phyloP scores from a whole-genome alignment of 352 stramenopile species.

The Pythium phragmitis region DNA sequence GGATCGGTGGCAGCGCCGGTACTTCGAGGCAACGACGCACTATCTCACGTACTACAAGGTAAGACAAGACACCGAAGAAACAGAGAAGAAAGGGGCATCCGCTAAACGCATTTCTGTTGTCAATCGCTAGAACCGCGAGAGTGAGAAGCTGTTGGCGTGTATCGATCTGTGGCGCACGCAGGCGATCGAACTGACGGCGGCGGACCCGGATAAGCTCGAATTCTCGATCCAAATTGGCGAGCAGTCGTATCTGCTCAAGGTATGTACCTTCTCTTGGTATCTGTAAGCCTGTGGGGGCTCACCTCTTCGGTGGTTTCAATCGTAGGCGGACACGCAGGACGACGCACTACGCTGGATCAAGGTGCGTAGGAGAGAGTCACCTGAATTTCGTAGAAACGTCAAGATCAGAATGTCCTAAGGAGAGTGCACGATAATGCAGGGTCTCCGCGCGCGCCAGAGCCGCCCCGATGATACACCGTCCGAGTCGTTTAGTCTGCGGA shows the following conservation, averaged over 20 bases:
- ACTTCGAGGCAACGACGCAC: slow-evolving; percentile 98
- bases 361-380: slow-evolving; percentile 17
- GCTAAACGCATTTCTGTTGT: neutral
- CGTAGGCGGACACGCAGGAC: slow-evolving; percentile 62
- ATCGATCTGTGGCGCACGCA: slow-evolving; percentile 88
- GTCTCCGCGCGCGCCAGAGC: slow-evolving; percentile 65
- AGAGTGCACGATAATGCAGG: slow-evolving; percentile 27
- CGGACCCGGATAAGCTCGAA: slow-evolving; percentile 60
- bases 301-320: neutral
- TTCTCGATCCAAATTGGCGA: slow-evolving; percentile 87
- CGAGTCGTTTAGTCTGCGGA: slow-evolving; percentile 79
- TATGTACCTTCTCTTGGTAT: slow-evolving; percentile 9
- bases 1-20: slow-evolving; percentile 95
- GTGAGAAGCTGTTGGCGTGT: slow-evolving; percentile 84
- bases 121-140: slow-evolving; percentile 66
- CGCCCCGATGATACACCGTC: slow-evolving; percentile 72
- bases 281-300: neutral
- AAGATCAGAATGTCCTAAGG: no score
- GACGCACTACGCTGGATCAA: slow-evolving; percentile 62
- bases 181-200: slow-evolving; percentile 65
- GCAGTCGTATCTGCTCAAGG: slow-evolving; percentile 84
- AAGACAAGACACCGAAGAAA: neutral
- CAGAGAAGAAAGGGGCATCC: neutral
- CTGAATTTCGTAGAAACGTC: no score
- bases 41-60: slow-evolving; percentile 99